These are phyloP conservation scores for Wickerhamiella australiensis DNA, from an alignment of 805 yeast genomes.

Conservation along the genomic window DNA sequence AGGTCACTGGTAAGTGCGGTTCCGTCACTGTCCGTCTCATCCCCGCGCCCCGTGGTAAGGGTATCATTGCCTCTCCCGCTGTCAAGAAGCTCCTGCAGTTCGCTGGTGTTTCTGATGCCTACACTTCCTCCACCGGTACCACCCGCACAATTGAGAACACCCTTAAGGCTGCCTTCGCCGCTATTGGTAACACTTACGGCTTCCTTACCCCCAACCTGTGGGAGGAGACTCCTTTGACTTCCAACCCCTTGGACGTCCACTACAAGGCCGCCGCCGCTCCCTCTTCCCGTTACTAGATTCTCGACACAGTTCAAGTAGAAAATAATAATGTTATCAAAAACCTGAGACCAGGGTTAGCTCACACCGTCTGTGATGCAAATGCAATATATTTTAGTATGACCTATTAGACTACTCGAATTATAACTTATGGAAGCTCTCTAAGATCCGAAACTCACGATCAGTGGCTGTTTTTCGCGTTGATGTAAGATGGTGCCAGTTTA, in stretches of 20 bases:
- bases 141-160: conserved; percentile 99
- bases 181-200: conserved; percentile 99
- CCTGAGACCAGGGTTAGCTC: too few species aligned
- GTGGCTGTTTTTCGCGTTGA: too few species aligned
- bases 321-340: not conserved
- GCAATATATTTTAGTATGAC: too few species aligned
- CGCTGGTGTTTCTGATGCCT: conserved; percentile 99
- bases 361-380: too few species aligned
- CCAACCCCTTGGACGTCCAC: conserved; percentile 92
- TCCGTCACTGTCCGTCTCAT: conserved; percentile 94
- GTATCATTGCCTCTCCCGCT: conserved; percentile 99
- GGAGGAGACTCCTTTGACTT: conserved; percentile 70
- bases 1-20: conserved; percentile 99
- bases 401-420: too few species aligned
- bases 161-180: conserved; percentile 98
- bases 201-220: conserved; percentile 99
- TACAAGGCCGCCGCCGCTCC: conserved; percentile 27
- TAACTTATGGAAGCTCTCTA: too few species aligned
- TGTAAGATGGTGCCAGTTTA: too few species aligned
- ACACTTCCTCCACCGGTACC: conserved; percentile 97
- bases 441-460: too few species aligned
- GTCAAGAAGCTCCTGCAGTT: conserved; percentile 97
- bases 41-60: conserved; percentile 99
- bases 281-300: conserved; percentile 23
- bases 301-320: conserved; percentile 1